A percentile compares a stretch with the other conserved stretches of the same genome.
Conservation (phyloP, 768 basidiomycete species). For the Rhodotorula taiwanensis region DNA sequence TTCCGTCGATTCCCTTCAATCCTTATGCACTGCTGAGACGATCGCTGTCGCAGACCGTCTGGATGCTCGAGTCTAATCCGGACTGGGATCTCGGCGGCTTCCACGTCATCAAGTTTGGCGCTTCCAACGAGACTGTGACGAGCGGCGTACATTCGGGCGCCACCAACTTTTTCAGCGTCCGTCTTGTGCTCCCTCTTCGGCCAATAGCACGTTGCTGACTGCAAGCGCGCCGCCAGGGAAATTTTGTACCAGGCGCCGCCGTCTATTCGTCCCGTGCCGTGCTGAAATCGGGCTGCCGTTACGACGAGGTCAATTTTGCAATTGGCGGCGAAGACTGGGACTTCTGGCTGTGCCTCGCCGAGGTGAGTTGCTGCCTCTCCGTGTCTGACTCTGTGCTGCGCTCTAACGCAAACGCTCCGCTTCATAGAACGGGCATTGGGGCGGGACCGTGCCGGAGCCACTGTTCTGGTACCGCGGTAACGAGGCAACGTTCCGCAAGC, state of each 20-base stretch:
- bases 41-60: conserved; percentile 3
- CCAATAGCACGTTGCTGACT: neutral
- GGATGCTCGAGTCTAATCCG: conserved; percentile 35
- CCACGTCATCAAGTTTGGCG: conserved; percentile 29
- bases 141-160: conserved; percentile 14
- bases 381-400: neutral
- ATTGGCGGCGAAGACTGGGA: conserved; percentile 39
- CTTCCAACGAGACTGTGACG: conserved; percentile 18
- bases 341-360: conserved; percentile 39
- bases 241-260: conserved; percentile 36
- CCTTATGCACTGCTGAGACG: neutral
- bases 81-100: conserved; percentile 32
- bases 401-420: neutral
- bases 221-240: conserved; percentile 8
- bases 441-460: conserved; percentile 33
- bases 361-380: no score
- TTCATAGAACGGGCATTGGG: conserved; percentile 34
- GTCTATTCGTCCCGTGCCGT: conserved; percentile 19
- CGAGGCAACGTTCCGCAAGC: conserved; percentile 18
- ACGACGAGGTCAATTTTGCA: conserved; percentile 29
- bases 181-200: neutral
- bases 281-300: conserved; percentile 9
- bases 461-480: conserved; percentile 39
- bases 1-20: neutral
- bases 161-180: conserved; percentile 13